A percentile compares a stretch with the other conserved stretches of the same genome.
These are phyloP conservation scores for Syncephalastrum monosporum DNA, from an alignment of 371 early-diverging fungal species.

Conservation along the genomic window DNA sequence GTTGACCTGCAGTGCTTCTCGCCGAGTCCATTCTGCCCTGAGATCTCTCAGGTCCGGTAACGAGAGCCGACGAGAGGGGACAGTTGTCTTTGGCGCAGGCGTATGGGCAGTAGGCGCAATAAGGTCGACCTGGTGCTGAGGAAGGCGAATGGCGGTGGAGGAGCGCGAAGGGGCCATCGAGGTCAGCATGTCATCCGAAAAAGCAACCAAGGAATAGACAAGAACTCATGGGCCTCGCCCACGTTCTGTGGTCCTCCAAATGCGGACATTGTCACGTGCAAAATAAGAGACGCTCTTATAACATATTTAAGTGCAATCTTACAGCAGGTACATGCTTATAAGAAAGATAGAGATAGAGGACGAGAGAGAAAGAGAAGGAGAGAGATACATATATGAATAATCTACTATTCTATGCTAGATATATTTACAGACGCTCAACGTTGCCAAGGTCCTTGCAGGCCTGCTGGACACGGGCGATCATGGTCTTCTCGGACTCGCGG, in stretches of 20 bases:
- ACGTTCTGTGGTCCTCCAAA: background rate
- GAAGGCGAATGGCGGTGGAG: slow-evolving; percentile 6
- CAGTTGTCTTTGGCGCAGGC: too few relatives aligned
- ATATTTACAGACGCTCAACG: slow-evolving; percentile 64
- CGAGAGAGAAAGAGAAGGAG: too few relatives aligned
- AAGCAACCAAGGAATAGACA: background rate
- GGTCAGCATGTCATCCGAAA: slow-evolving; percentile 1
- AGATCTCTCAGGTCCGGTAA: slow-evolving; percentile 33
- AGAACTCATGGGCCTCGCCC: background rate
- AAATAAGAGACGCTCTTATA: slow-evolving; percentile 1
- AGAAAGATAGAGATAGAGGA: background rate
- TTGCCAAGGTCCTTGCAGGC: slow-evolving; percentile 81
- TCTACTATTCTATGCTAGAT: background rate
- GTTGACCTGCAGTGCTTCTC: slow-evolving; percentile 12
- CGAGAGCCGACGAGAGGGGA: slow-evolving; percentile 26
- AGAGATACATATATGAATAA: slow-evolving; percentile 3
- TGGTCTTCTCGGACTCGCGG: slow-evolving; percentile 83
- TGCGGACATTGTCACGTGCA: background rate
- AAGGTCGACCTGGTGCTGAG: slow-evolving; percentile 7
- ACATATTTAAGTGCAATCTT: background rate
- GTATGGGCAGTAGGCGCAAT: slow-evolving; percentile 1
- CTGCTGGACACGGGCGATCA: slow-evolving; percentile 75
- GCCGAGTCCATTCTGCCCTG: slow-evolving; percentile 29
- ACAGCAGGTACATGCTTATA: background rate
- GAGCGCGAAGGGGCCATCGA: slow-evolving; percentile 9